Evolutionary conservation across 139 green algal species (phyloP).

Genomic region (Tetratostichococcus sp.): DNA sequence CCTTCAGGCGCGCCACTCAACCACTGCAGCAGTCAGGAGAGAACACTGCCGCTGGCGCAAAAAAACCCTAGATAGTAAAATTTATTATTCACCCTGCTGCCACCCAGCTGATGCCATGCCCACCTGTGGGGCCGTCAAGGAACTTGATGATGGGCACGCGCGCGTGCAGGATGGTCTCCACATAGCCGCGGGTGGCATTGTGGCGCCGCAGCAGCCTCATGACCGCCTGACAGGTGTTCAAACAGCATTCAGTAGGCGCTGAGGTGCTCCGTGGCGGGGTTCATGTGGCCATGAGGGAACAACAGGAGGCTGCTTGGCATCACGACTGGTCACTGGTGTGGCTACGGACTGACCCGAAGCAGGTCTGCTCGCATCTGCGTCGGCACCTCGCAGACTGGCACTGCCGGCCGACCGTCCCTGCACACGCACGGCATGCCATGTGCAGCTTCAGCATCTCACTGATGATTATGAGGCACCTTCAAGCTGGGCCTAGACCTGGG

Average conservation of each 20-base stretch:
- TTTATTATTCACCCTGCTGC: too few relatives aligned
- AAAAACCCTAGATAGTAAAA: too few relatives aligned
- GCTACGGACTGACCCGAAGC: not conserved
- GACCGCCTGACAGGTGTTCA: conserved; percentile 15
- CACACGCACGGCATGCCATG: not conserved
- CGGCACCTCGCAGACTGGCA: not conserved
- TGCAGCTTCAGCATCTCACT: not conserved
- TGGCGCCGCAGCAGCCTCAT: conserved; percentile 9
- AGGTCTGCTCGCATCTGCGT: not conserved
- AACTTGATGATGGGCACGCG: conserved; percentile 73
- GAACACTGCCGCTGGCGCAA: too few relatives aligned
- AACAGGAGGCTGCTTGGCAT: too few relatives aligned
- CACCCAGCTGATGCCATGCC: not conserved
- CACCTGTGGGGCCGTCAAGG: conserved; percentile 19
- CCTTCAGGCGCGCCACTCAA: too few relatives aligned
- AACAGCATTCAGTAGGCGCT: too few relatives aligned
- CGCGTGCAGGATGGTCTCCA: conserved; percentile 47
- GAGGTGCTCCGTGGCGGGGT: too few relatives aligned
- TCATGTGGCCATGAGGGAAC: not conserved
- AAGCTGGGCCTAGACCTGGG: too few relatives aligned
- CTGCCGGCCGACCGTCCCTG: not conserved
- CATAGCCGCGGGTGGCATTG: not conserved
- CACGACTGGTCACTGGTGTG: too few relatives aligned
- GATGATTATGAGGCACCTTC: too few relatives aligned
- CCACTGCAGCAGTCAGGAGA: too few relatives aligned